A percentile compares a stretch with the other conserved stretches of the same genome.
phyloP scores from a whole-genome alignment of 2,329 filamentous ascomycete species.

The Sporothrix mexicana region DNA sequence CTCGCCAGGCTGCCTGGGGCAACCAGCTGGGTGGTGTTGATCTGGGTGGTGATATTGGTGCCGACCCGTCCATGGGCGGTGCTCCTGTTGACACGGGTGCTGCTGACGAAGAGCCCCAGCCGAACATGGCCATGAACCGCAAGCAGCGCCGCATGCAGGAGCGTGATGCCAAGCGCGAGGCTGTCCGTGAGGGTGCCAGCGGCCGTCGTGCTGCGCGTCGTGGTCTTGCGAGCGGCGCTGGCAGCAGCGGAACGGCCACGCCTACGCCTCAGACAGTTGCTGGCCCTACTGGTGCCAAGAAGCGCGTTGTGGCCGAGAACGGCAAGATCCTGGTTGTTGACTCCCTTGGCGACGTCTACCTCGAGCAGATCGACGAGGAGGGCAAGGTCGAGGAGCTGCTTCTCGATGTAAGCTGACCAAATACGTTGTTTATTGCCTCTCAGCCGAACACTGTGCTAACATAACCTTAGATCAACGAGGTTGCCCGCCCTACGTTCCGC shows the following conservation, averaged over 20 bases:
- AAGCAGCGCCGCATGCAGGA: constrained; percentile 89
- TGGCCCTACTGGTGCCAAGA: constrained; percentile 75
- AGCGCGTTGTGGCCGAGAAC: constrained; percentile 89
- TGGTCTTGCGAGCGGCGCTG: constrained; percentile 46
- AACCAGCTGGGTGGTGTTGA: constrained; percentile 72
- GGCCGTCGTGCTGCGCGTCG: constrained; percentile 38
- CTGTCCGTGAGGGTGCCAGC: constrained; percentile 59
- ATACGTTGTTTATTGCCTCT: not conserved
- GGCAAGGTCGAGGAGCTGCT: constrained; percentile 82
- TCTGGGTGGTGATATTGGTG: constrained; percentile 44
- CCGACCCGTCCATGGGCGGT: constrained; percentile 37
- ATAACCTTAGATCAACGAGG: constrained; percentile 70
- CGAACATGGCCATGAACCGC: constrained; percentile 71
- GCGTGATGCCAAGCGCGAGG: constrained; percentile 76
- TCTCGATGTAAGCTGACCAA: constrained; percentile 72
- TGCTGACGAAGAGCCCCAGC: constrained; percentile 51
- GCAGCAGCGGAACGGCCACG: constrained; percentile 43
- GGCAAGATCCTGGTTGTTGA: constrained; percentile 95
- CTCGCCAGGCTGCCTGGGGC: constrained; percentile 87
- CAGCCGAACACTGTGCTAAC: not conserved
- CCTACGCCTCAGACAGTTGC: constrained; percentile 46
- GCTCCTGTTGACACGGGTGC: constrained; percentile 35
- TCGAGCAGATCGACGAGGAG: constrained; percentile 91
- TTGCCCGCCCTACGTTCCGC: constrained; percentile 74
- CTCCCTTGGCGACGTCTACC: constrained; percentile 86